phyloP scores from a whole-genome alignment of 2,329 filamentous ascomycete species.

The Onygenales sp. region DNA sequence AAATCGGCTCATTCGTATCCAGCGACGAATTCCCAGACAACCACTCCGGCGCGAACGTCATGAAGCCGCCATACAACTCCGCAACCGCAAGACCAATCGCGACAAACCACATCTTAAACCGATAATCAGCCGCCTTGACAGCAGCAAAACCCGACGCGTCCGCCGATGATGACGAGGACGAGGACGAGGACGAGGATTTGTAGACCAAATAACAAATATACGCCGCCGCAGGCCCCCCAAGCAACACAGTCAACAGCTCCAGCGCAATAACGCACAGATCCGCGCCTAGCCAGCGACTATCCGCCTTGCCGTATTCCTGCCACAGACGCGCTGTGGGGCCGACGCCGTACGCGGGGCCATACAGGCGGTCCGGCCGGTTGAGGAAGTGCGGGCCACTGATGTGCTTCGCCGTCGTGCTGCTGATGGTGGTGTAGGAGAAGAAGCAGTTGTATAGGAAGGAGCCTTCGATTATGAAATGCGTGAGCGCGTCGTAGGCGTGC shows the following conservation, averaged over 20 bases:
- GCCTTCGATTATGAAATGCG: constrained; percentile 85
- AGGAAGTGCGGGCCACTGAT: constrained; percentile 39
- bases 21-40: constrained; percentile 48
- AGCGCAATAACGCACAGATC: constrained; percentile 51
- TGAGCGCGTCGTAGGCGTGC: constrained; percentile 87
- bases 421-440: constrained; percentile 51
- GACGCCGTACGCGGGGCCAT: constrained; percentile 49
- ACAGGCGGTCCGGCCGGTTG: constrained; percentile 43
- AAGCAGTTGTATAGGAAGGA: constrained; percentile 92
- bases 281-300: constrained; percentile 49
- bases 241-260: constrained; percentile 52
- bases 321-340: constrained; percentile 47
- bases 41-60: constrained; percentile 60
- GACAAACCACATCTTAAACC: constrained; percentile 43
- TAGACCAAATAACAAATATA: constrained; percentile 47
- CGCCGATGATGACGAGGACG: neutral
- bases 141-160: constrained; percentile 14
- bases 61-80: constrained; percentile 54
- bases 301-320: constrained; percentile 59
- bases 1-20: constrained; percentile 51
- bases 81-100: constrained; percentile 51
- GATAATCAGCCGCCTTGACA: constrained; percentile 23
- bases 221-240: constrained; percentile 48
- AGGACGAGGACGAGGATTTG: constrained; percentile 12
- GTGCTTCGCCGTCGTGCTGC: constrained; percentile 18